A percentile compares a stretch with the other conserved stretches of the same genome.
Evolutionary conservation across 345 rosid species (phyloP).

Genomic region (Bruguiera sexangula): DNA sequence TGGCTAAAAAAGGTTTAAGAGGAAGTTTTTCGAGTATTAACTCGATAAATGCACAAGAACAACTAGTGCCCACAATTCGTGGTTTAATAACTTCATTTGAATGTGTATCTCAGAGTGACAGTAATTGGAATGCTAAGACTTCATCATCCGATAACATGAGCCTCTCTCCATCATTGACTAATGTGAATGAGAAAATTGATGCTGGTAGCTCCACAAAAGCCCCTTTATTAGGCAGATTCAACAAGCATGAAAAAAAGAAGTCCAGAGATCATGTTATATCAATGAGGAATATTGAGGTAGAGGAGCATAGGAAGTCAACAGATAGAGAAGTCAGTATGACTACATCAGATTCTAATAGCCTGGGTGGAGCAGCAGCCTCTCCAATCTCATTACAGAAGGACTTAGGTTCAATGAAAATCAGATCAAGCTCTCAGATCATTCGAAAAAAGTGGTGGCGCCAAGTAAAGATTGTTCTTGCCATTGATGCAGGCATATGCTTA

Average conservation of each 20-base stretch:
- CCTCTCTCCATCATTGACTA: slow-evolving; percentile 46
- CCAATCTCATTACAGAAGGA: slow-evolving; percentile 56
- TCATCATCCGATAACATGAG: slow-evolving; percentile 24
- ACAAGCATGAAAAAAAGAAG: slow-evolving; percentile 69
- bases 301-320: slow-evolving; percentile 53
- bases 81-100: slow-evolving; percentile 62
- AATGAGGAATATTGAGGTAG: slow-evolving; percentile 60
- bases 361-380: slow-evolving; percentile 35
- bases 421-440: slow-evolving; percentile 51
- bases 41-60: slow-evolving; percentile 49
- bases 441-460: slow-evolving; percentile 70
- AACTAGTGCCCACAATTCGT: slow-evolving; percentile 66
- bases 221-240: slow-evolving; percentile 61
- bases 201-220: slow-evolving; percentile 56
- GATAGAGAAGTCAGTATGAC: slow-evolving; percentile 42
- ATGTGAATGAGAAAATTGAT: slow-evolving; percentile 44
- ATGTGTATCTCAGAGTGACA: slow-evolving; percentile 38
- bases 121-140: slow-evolving; percentile 36
- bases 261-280: slow-evolving; percentile 57
- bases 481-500: slow-evolving; percentile 71
- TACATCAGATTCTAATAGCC: slow-evolving; percentile 36
- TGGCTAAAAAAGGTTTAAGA: slow-evolving; percentile 45
- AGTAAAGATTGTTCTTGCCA: slow-evolving; percentile 66
- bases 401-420: slow-evolving; percentile 52
- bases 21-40: slow-evolving; percentile 66